A percentile compares a stretch with the other conserved stretches of the same genome.
These are phyloP conservation scores for Saccharum spontaneum DNA, from an alignment of 176 grass and related monocot species.

Conservation along the genomic window DNA sequence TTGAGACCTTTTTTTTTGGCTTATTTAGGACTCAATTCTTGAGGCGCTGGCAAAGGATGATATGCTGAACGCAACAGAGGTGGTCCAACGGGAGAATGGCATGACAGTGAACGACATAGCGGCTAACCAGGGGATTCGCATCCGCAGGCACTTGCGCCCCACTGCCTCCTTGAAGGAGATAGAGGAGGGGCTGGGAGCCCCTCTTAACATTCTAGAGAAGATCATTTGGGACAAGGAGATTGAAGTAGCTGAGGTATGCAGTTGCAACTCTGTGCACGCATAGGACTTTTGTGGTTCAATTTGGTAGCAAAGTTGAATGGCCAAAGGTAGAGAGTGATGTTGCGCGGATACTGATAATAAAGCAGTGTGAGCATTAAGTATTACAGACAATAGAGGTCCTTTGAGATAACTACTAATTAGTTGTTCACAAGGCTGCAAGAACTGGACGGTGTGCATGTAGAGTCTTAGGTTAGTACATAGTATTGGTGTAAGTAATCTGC, in stretches of 20 bases:
- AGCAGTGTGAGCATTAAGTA: too few species aligned
- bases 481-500: too few species aligned
- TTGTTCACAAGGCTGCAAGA: too few species aligned
- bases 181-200: slow-evolving; percentile 37
- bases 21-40: slow-evolving; percentile 9
- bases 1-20: neutral
- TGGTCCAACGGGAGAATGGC: slow-evolving; percentile 56
- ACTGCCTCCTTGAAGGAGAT: slow-evolving; percentile 18
- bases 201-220: slow-evolving; percentile 76
- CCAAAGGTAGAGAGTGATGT: too few species aligned
- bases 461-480: too few species aligned
- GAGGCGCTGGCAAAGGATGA: slow-evolving; percentile 35
- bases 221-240: slow-evolving; percentile 96
- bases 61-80: slow-evolving; percentile 42
- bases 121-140: slow-evolving; percentile 67
- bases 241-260: slow-evolving; percentile 60
- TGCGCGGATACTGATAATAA: too few species aligned
- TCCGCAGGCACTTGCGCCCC: slow-evolving; percentile 55
- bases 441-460: too few species aligned
- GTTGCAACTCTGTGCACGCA: too few species aligned
- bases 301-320: neutral
- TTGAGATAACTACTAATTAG: too few species aligned
- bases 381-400: too few species aligned
- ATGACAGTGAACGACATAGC: slow-evolving; percentile 52
- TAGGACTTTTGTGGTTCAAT: too few species aligned